These are phyloP conservation scores for Stagonosporopsis vannaccii DNA, from an alignment of 2,329 filamentous ascomycete genomes.

Conservation along the genomic window DNA sequence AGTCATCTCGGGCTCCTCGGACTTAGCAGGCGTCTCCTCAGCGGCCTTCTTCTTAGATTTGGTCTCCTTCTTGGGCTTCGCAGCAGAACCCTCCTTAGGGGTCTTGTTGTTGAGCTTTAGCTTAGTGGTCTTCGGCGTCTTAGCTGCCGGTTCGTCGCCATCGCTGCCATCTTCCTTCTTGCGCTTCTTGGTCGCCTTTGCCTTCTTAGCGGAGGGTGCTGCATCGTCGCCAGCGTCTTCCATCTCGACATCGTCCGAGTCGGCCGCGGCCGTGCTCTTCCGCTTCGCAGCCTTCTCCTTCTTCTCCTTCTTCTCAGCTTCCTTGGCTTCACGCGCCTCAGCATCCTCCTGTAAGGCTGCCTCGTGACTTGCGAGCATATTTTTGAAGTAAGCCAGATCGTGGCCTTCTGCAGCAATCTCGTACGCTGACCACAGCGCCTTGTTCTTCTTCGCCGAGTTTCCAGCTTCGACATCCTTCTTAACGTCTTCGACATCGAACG, in stretches of 20 bases:
- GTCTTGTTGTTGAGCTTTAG: constrained; percentile 53
- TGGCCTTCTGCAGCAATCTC: constrained; percentile 79
- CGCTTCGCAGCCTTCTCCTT: constrained; percentile 62
- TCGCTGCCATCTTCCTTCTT: constrained; percentile 74
- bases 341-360: constrained; percentile 63
- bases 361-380: constrained; percentile 69
- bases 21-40: constrained; percentile 62
- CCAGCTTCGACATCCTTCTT: constrained; percentile 73
- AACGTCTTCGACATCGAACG: constrained; percentile 77
- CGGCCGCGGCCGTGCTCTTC: constrained; percentile 47
- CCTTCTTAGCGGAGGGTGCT: constrained; percentile 45
- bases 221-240: constrained; percentile 52
- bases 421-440: constrained; percentile 80
- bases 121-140: constrained; percentile 58
- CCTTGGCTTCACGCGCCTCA: constrained; percentile 71
- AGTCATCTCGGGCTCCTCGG: constrained; percentile 62
- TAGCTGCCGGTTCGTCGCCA: constrained; percentile 67
- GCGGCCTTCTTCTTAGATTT: constrained; percentile 61
- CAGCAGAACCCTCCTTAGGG: constrained; percentile 46
- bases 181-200: constrained; percentile 67
- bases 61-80: constrained; percentile 67
- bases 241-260: constrained; percentile 50
- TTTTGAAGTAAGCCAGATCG: constrained; percentile 82
- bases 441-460: constrained; percentile 85
- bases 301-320: constrained; percentile 67